Base-by-base conservation (phyloP, 495 filamentous ascomycete species). In the Lasiosphaeria hispida region DNA sequence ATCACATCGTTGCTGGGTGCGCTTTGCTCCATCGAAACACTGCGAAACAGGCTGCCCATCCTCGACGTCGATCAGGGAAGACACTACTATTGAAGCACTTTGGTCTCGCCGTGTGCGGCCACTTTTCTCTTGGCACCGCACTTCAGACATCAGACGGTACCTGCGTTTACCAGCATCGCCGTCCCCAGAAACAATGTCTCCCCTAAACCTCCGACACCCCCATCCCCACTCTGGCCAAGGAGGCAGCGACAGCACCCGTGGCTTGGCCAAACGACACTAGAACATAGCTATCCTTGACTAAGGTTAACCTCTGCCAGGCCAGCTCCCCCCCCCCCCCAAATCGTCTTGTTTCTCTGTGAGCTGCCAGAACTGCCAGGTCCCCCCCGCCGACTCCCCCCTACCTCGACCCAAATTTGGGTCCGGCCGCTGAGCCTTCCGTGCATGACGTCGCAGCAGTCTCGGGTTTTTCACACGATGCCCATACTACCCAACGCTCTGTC, bases 21-120 rank as follows among this genome's bases (percentile, higher is more conserved):
- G 53, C 53, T 55, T 55, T 50, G 59, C 55, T 58, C 37, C 49
- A 58, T 65, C 67, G 65, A 72, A 69, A 70, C 69, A 49, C 54
- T 54, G 60, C 62, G 65, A 72, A 69, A 72, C 69, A 57, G 58
- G 51, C 50, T 51, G 55, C 14, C 49, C 51, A 68, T 58, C 68
- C 69, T 68, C 48, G 69, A 50, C 57, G 75, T 57, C 64, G 72
- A 76, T 78, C 74, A 76, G 68, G 71, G 66, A 66, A 64, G 56
- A 58, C 47, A 59, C 53, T 47, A 37, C 23, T 30, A 30, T 30
- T 30, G 23, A 30, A 30, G 23, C 23, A 30, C 23, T 30, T 5
- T 30, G 23, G 23, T 30, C 23, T 30, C 23, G 48, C 62, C 61
- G 65, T 68, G 61, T 60, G 56, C 23, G 41, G 11, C 30, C 10